phyloP scores from a whole-genome alignment of 331 rosid species.

The Rosa hybrid region DNA sequence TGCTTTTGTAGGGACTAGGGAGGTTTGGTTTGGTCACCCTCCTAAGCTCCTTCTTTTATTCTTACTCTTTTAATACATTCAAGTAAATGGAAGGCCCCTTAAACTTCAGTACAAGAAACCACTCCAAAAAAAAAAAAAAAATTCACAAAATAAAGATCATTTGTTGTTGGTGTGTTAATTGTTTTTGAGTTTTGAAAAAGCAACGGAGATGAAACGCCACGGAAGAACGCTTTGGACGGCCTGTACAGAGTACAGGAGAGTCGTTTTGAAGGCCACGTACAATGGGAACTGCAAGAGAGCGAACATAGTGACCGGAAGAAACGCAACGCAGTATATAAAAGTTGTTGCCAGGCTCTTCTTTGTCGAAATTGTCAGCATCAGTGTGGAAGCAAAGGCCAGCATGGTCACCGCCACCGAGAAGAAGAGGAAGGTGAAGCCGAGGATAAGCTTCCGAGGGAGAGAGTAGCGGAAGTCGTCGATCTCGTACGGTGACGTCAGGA shows the following conservation, averaged over 20 bases:
- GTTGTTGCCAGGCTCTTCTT: conserved; percentile 11
- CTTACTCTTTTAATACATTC: too few species aligned
- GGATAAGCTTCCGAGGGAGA: conserved; percentile 19
- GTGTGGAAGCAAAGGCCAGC: conserved; percentile 25
- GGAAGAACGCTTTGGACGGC: too few species aligned
- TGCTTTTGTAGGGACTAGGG: too few species aligned
- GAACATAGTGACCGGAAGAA: conserved; percentile 15
- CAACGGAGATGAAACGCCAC: too few species aligned
- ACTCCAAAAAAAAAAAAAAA: too few species aligned
- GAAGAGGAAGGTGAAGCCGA: conserved; percentile 22
- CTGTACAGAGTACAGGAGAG: neutral
- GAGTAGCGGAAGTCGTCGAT: neutral
- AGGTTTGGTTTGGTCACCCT: too few species aligned
- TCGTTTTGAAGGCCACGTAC: neutral
- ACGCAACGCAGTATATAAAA: conserved; percentile 12
- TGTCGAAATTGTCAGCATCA: conserved; percentile 8
- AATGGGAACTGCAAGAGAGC: conserved; percentile 24
- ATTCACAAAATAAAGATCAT: too few species aligned
- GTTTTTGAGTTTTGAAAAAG: too few species aligned
- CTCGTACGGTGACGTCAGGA: conserved; percentile 23
- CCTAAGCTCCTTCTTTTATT: too few species aligned
- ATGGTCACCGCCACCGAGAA: conserved; percentile 22
- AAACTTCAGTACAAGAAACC: too few species aligned
- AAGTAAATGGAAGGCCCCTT: too few species aligned
- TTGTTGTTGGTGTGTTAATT: too few species aligned